These are phyloP conservation scores for Podospora conica DNA, from an alignment of 495 filamentous ascomycete species.

Conservation along the genomic window DNA sequence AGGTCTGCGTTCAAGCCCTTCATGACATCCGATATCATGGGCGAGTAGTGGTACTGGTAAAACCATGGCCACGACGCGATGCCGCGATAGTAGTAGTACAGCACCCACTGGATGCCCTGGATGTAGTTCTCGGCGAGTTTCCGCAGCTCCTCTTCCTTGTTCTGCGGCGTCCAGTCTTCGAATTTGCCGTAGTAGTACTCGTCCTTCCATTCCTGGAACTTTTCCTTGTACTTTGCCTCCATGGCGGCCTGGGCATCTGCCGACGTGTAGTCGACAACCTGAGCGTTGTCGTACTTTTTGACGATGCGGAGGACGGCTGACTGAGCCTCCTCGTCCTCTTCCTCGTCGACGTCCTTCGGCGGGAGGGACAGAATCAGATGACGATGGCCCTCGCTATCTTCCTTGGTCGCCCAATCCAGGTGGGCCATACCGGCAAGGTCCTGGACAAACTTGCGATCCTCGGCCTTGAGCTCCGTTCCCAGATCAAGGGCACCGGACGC, in stretches of 20 bases:
- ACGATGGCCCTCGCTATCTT: conserved; percentile 70
- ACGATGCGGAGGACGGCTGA: conserved; percentile 77
- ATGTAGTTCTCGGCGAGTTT: conserved; percentile 94
- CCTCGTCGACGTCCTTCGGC: conserved; percentile 48
- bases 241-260: conserved; percentile 71
- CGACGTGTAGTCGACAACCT: conserved; percentile 70
- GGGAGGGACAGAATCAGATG: conserved; percentile 70
- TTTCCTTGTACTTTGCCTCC: conserved; percentile 76
- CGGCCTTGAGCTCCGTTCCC: conserved; percentile 65
- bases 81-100: conserved; percentile 96
- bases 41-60: conserved; percentile 93
- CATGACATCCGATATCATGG: conserved; percentile 85
- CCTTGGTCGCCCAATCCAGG: conserved; percentile 72
- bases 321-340: conserved; percentile 75
- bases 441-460: conserved; percentile 87
- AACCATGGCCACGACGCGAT: conserved; percentile 99
- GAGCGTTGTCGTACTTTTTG: conserved; percentile 83
- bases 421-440: conserved; percentile 77
- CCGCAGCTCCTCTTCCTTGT: conserved; percentile 69
- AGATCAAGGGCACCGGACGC: conserved; percentile 57
- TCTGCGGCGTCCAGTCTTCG: conserved; percentile 69
- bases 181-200: conserved; percentile 89
- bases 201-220: conserved; percentile 88
- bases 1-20: conserved; percentile 82
- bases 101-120: conserved; percentile 95